Base-by-base conservation (phyloP, 2,329 filamentous ascomycete species). In the Lecanicillium sp. region DNA sequence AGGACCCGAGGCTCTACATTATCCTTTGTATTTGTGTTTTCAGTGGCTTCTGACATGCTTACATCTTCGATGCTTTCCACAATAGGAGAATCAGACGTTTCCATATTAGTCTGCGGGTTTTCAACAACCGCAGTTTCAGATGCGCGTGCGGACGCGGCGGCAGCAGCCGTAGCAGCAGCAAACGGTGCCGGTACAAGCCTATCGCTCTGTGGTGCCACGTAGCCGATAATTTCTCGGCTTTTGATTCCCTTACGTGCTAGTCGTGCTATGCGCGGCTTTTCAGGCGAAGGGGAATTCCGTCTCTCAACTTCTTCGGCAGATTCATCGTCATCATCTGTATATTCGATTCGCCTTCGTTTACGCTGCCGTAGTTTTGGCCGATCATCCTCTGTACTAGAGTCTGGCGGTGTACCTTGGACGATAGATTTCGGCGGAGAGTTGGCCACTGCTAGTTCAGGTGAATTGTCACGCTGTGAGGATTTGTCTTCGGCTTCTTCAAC, bases 171-270 rank as follows among this genome's bases (percentile, higher is more conserved):
- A 2, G 45, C 42, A 35, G 37, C 43, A 2, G 48, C 43, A 29
- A 49, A 50, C 11, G 50, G 46, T 3, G 42, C 35, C 13, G 44
- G 37, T 17, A 48, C 39, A 3, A 41, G 15, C 6, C 40, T 42
- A 4, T 45, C 44, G 9, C 48, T 48, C 11, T 35, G 25, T 2
- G 48, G 48, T 15, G 51, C 33, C 8, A 52, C 37, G 33, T 62
- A 64, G 3, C 68, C 67, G 36, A 71, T 56, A n/a, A 71, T 59
- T 40, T 71, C 68, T 44, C 54, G 65, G 48, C 68, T 69, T 43
- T 60, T 67, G 32, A 70, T 52, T 30, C 63, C 62, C 46, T 62
- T 68, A 16, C 62, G 59, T 17, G 57, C 51, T 41, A 71, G 53
- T 30, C 51, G 61, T 2, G 58, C 56, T 14, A 70, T 55, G 8